These are phyloP conservation scores for Eucalyptus cloeziana DNA, from an alignment of 345 rosid genomes.

Conservation along the genomic window DNA sequence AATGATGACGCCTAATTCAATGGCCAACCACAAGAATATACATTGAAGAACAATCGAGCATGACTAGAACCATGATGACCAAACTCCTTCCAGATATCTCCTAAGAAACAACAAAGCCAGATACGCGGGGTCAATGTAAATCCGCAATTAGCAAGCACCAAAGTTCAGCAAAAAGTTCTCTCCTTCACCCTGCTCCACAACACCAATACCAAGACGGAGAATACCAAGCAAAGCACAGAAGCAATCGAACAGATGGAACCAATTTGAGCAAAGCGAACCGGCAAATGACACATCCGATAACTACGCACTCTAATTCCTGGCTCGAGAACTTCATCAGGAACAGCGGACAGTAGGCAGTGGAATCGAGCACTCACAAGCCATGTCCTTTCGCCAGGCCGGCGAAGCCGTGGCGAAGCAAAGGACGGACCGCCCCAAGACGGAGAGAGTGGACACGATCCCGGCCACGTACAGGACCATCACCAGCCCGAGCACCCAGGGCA, in stretches of 20 bases:
- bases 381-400: slow-evolving; percentile 17
- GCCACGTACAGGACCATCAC: slow-evolving; percentile 64
- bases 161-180: not conserved
- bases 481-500: slow-evolving; percentile 92
- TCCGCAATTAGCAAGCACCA: not conserved
- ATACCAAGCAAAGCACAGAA: not conserved
- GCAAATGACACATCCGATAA: not conserved
- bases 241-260: not conserved
- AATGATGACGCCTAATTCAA: not conserved
- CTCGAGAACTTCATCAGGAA: not conserved
- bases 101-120: not conserved
- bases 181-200: not conserved
- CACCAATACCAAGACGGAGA: not conserved
- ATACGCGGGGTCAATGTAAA: not conserved
- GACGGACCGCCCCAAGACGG: slow-evolving; percentile 52
- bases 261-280: not conserved
- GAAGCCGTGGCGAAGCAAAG: slow-evolving; percentile 43
- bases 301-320: not conserved
- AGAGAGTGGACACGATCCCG: slow-evolving; percentile 62
- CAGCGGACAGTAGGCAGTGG: not conserved
- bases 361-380: slow-evolving; percentile 31
- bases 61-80: not conserved
- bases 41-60: not conserved
- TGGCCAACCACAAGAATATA: not conserved
- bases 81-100: not conserved